These are phyloP conservation scores for Takashimella tepidaria DNA, from an alignment of 1,284 basidiomycete genomes.

Conservation along the genomic window DNA sequence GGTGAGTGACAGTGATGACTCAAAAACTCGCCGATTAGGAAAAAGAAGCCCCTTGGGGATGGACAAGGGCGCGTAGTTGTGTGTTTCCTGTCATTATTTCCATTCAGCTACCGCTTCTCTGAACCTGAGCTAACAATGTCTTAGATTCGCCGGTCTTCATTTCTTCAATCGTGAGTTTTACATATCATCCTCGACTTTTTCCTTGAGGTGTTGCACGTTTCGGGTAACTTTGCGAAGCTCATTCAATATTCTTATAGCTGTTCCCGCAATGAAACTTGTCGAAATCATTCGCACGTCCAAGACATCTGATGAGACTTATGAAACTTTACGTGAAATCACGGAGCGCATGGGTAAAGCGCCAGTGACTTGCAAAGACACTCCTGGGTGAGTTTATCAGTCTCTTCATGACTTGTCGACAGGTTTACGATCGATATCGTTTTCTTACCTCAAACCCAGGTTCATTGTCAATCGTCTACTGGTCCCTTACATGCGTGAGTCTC, in stretches of 20 bases:
- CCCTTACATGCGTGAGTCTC: conserved; percentile 50
- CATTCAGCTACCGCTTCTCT: not conserved
- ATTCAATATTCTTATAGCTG: conserved; percentile 17
- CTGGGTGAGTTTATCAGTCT: conserved; percentile 36
- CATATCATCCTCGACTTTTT: not conserved
- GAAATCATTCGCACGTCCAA: conserved; percentile 53
- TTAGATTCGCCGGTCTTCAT: conserved; percentile 54
- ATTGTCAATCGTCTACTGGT: conserved; percentile 55
- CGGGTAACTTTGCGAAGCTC: no score
- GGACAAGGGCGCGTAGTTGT: no score
- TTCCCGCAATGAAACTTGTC: conserved; percentile 56
- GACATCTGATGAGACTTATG: conserved; percentile 51
- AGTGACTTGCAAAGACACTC: conserved; percentile 55
- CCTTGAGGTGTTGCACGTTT: no score
- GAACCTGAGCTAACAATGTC: conserved; percentile 1
- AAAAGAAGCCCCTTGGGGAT: no score
- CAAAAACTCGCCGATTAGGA: no score
- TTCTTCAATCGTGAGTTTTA: conserved; percentile 51
- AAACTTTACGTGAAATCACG: conserved; percentile 51
- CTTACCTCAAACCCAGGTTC: conserved; percentile 37
- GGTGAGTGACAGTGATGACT: conserved; percentile 25
- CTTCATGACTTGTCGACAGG: conserved; percentile 13
- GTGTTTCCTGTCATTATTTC: not conserved
- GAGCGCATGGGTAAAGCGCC: conserved; percentile 54
- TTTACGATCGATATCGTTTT: no score